Evolutionary conservation across 75 land plant genomes (phyloP).

Genomic region (Gnetum montanum): DNA sequence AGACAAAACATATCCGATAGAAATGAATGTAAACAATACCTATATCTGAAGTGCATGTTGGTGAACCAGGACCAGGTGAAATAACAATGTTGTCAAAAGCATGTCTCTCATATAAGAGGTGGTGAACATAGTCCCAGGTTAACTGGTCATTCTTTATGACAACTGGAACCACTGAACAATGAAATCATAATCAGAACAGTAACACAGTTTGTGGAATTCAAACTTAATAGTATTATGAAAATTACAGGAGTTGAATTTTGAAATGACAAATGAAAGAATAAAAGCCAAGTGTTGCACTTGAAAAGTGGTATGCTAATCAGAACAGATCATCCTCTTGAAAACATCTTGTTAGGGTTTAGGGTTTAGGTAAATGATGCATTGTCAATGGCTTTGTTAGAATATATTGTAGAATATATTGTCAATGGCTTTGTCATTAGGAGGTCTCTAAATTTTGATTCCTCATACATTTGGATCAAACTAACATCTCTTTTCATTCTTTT

Average conservation of each 20-base stretch:
- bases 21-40: no score
- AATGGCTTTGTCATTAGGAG: no score
- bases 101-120: constrained; percentile 55
- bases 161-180: constrained; percentile 72
- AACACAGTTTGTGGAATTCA: background rate
- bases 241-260: no score
- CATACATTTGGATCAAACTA: no score
- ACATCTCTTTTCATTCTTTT: no score
- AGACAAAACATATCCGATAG: no score
- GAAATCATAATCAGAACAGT: background rate
- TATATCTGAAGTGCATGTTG: constrained; percentile 71
- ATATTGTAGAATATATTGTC: no score
- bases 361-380: no score
- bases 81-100: constrained; percentile 97
- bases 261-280: constrained; percentile 2
- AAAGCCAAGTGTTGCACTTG: background rate
- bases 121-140: constrained; percentile 50
- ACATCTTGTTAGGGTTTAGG: no score
- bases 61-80: constrained; percentile 99
- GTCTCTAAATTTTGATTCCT: no score
- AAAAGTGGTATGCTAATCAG: background rate
- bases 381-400: no score
- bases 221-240: no score
- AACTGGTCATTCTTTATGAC: constrained; percentile 89
- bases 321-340: background rate